These are phyloP conservation scores for Neostapfia colusana DNA, from an alignment of 176 grass and related monocot species.

Conservation along the genomic window DNA sequence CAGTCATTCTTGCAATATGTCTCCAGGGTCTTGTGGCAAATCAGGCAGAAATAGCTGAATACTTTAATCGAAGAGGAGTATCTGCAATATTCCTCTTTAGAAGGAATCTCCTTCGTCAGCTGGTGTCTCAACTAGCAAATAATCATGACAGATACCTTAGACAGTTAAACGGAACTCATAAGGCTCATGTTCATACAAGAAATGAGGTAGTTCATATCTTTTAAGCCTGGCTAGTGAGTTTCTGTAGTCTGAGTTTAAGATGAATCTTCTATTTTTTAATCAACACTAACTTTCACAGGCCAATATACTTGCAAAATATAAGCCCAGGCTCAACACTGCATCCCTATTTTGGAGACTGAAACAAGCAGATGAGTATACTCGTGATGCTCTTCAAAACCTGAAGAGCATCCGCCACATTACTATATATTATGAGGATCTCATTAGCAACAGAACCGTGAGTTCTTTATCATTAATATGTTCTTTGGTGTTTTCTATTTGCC, in stretches of 20 bases:
- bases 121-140: slow-evolving; percentile 77
- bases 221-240: not conserved
- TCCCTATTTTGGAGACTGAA: slow-evolving; percentile 51
- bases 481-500: not conserved
- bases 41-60: slow-evolving; percentile 53
- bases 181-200: slow-evolving; percentile 79
- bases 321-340: slow-evolving; percentile 70
- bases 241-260: slow-evolving; percentile 11
- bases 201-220: slow-evolving; percentile 50
- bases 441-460: slow-evolving; percentile 69
- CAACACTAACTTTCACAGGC: slow-evolving; percentile 43
- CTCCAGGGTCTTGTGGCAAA: slow-evolving; percentile 75
- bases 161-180: slow-evolving; percentile 91
- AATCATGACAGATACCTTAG: slow-evolving; percentile 73
- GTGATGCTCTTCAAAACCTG: slow-evolving; percentile 53
- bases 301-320: slow-evolving; percentile 68
- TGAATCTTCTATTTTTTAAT: slow-evolving; percentile 16
- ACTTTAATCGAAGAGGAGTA: slow-evolving; percentile 67
- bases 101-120: slow-evolving; percentile 76
- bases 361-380: slow-evolving; percentile 47
- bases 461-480: slow-evolving; percentile 12
- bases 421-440: slow-evolving; percentile 79
- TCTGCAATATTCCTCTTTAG: slow-evolving; percentile 82
- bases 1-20: slow-evolving; percentile 10
- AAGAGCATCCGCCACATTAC: slow-evolving; percentile 59